Evolutionary conservation across 805 yeast species (phyloP).

Genomic region (Komagataella pseudopastoris): DNA sequence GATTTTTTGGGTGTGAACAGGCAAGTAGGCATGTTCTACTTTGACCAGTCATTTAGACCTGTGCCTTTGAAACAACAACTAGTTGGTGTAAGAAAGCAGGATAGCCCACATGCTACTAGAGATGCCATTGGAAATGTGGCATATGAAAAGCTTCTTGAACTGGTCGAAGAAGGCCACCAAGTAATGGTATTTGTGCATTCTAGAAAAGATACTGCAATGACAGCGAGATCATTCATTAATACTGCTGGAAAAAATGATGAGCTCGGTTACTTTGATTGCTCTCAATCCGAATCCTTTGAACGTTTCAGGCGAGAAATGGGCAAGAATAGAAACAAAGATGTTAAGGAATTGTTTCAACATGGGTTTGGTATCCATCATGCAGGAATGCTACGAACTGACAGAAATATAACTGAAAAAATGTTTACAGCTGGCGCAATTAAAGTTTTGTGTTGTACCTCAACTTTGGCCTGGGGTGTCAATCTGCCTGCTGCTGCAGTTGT

Average conservation of each 20-base stretch:
- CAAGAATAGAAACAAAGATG: slow-evolving; percentile 61
- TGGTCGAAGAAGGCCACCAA: slow-evolving; percentile 53
- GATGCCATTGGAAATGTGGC: slow-evolving; percentile 66
- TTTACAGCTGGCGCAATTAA: slow-evolving; percentile 76
- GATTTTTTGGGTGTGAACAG: slow-evolving; percentile 89
- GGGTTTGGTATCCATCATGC: slow-evolving; percentile 98
- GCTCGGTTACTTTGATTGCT: slow-evolving; percentile 40
- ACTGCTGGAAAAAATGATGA: slow-evolving; percentile 56
- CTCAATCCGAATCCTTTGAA: slow-evolving; percentile 26
- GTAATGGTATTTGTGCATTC: slow-evolving; percentile 88
- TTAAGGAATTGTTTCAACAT: slow-evolving; percentile 60
- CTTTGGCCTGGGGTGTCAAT: slow-evolving; percentile 99
- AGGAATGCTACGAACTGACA: slow-evolving; percentile 84
- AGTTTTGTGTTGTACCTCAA: slow-evolving; percentile 91
- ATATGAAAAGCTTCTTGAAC: slow-evolving; percentile 64
- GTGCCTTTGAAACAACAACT: slow-evolving; percentile 84
- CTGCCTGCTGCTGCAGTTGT: slow-evolving; percentile 97
- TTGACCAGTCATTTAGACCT: slow-evolving; percentile 88
- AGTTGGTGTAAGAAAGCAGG: slow-evolving; percentile 76
- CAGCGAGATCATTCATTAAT: slow-evolving; percentile 62
- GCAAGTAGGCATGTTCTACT: slow-evolving; percentile 84
- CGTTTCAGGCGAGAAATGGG: slow-evolving; percentile 51
- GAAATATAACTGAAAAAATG: slow-evolving; percentile 82
- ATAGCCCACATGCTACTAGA: slow-evolving; percentile 59
- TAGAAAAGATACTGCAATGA: slow-evolving; percentile 77